These are phyloP conservation scores for Lactifluus piperatus DNA, from an alignment of 768 basidiomycete genomes.

Conservation along the genomic window DNA sequence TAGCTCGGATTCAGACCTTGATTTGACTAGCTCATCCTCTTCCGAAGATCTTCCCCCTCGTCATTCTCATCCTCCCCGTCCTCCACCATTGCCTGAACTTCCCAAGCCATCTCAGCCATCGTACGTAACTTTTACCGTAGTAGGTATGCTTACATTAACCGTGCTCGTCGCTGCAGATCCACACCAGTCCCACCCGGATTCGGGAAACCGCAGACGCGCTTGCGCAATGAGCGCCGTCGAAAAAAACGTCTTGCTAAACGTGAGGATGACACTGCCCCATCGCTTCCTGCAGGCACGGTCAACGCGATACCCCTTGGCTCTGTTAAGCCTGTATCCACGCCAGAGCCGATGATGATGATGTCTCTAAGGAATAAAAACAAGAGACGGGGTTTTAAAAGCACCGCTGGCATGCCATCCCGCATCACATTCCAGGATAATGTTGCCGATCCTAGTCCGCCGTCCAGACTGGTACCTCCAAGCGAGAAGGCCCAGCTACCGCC, in stretches of 20 bases:
- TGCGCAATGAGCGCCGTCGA: conserved; percentile 49
- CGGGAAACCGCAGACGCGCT: conserved; percentile 49
- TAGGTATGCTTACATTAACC: neutral
- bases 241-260: conserved; percentile 34
- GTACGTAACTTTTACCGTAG: neutral
- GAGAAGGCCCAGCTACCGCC: conserved; percentile 48
- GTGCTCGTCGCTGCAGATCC: conserved; percentile 8
- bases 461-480: conserved; percentile 54
- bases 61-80: neutral
- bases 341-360: conserved; percentile 38
- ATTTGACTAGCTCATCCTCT: conserved; percentile 23
- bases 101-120: neutral
- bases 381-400: conserved; percentile 53
- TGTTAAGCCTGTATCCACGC: neutral
- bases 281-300: conserved; percentile 28
- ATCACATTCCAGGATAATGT: conserved; percentile 40
- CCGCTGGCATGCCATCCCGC: conserved; percentile 40
- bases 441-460: conserved; percentile 16
- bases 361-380: conserved; percentile 70
- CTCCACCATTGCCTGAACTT: neutral
- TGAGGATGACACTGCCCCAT: conserved; percentile 11
- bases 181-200: conserved; percentile 44
- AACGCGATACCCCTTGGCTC: conserved; percentile 40
- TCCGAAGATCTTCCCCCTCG: neutral
- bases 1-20: conserved; percentile 15